Evolutionary conservation across 108 stramenopile genomes (phyloP).

Genomic region (Mayamaea pseudoterrestris): DNA sequence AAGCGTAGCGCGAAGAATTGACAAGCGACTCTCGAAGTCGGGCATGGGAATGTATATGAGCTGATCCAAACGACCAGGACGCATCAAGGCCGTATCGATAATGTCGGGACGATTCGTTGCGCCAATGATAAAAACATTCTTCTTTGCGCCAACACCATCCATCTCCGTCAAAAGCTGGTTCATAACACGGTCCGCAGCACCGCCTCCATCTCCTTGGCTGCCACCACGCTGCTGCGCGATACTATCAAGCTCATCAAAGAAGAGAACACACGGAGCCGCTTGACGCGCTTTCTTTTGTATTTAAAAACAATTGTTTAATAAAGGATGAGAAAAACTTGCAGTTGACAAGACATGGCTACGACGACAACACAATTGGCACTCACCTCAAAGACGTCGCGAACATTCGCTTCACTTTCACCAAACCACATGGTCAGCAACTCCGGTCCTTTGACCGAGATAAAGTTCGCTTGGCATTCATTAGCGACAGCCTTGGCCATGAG

Average conservation of each 20-base stretch:
- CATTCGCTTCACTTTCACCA: slow-evolving; percentile 99
- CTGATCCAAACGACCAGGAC: slow-evolving; percentile 99
- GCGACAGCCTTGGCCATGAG: slow-evolving; percentile 99
- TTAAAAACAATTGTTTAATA: too few species aligned
- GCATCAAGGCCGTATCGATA: slow-evolving; percentile 99
- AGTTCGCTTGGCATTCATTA: slow-evolving; percentile 99
- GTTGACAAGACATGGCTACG: too few species aligned
- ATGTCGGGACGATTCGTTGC: slow-evolving; percentile 99
- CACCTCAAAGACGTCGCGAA: slow-evolving; percentile 99
- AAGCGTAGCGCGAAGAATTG: slow-evolving; percentile 93
- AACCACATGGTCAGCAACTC: slow-evolving; percentile 99
- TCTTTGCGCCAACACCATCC: slow-evolving; percentile 99
- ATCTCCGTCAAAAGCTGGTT: slow-evolving; percentile 99
- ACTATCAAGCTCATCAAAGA: slow-evolving; percentile 99
- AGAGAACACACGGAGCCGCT: slow-evolving; percentile 98
- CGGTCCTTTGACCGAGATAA: slow-evolving; percentile 98
- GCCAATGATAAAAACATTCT: slow-evolving; percentile 99
- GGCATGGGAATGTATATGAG: slow-evolving; percentile 99
- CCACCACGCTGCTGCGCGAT: slow-evolving; percentile 98
- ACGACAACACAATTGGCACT: too few species aligned
- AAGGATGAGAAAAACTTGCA: too few species aligned
- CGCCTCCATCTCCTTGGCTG: slow-evolving; percentile 91
- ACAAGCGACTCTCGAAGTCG: slow-evolving; percentile 92
- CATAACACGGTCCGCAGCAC: slow-evolving; percentile 99
- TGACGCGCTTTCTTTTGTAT: slow-evolving; percentile 99